phyloP scores from a whole-genome alignment of 345 rosid genomes.

The Heritiera fomes region DNA sequence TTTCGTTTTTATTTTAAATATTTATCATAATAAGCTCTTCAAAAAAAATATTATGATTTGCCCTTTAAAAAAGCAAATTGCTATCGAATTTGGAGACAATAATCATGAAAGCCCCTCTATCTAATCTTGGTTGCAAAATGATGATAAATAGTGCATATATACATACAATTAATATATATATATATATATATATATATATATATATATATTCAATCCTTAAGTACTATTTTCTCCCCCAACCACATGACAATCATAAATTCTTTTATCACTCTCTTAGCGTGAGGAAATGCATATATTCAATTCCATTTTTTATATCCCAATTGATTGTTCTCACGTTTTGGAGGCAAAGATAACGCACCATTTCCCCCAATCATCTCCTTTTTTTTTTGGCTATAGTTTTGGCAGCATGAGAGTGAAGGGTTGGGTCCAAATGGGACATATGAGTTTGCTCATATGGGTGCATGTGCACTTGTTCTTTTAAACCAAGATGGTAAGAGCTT shows the following conservation, averaged over 20 bases:
- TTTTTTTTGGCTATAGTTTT: slow-evolving; percentile 10
- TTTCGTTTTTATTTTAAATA: neutral
- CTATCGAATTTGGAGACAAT: neutral
- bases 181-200: too few relatives aligned
- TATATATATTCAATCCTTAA: neutral
- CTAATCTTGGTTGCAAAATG: neutral
- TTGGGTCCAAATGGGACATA: slow-evolving; percentile 27
- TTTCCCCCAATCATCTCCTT: neutral
- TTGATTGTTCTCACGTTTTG: slow-evolving; percentile 33
- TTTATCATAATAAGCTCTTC: too few relatives aligned
- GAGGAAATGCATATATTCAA: neutral
- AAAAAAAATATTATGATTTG: too few relatives aligned
- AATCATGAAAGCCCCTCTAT: neutral
- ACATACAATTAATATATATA: neutral
- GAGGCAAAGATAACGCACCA: slow-evolving; percentile 33
- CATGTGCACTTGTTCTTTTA: slow-evolving; percentile 29
- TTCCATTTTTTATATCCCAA: neutral
- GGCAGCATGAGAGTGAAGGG: slow-evolving; percentile 26
- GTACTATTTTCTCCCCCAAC: neutral
- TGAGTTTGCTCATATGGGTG: slow-evolving; percentile 32
- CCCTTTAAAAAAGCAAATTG: neutral
- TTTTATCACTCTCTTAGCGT: neutral
- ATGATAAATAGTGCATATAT: neutral
- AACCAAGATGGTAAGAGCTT: neutral
- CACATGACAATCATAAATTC: neutral